Percentiles rank a stretch among this genome's conserved stretches.
Evolutionary conservation across 345 rosid species (phyloP).

Genomic region (Populus alba): DNA sequence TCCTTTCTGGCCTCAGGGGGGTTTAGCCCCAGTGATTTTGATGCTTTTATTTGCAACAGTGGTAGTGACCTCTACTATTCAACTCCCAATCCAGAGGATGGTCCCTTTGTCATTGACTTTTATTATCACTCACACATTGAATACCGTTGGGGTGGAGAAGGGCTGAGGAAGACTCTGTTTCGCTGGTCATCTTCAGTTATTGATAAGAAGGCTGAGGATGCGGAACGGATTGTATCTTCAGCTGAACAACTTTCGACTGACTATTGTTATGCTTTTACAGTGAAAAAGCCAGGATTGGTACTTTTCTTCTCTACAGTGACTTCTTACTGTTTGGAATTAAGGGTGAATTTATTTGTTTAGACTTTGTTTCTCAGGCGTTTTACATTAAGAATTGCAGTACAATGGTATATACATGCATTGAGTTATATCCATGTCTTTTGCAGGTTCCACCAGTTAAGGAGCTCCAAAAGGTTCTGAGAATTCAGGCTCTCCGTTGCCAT

Average conservation of each 20-base stretch:
- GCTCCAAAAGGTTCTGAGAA: constrained; percentile 74
- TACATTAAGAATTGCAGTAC: neutral
- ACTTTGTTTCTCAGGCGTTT: neutral
- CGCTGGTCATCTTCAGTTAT: constrained; percentile 73
- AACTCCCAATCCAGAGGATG: constrained; percentile 56
- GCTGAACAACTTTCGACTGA: constrained; percentile 85
- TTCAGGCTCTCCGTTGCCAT: constrained; percentile 89
- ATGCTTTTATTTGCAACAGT: constrained; percentile 92
- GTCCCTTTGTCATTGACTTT: constrained; percentile 74
- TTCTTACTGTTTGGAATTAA: neutral
- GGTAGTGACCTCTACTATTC: constrained; percentile 95
- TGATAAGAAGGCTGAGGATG: constrained; percentile 49
- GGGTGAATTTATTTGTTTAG: constrained; percentile 3
- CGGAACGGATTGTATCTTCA: constrained; percentile 55
- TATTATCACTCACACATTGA: constrained; percentile 96
- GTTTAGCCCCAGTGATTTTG: constrained; percentile 74
- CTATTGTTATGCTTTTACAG: constrained; percentile 77
- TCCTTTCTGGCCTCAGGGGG: constrained; percentile 66
- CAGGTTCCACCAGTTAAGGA: constrained; percentile 86
- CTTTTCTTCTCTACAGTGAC: neutral
- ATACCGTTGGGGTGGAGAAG: constrained; percentile 99
- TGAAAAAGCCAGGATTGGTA: constrained; percentile 66
- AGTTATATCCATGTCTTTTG: constrained; percentile 3
- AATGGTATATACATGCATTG: neutral
- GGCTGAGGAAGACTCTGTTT: constrained; percentile 83